phyloP scores from a whole-genome alignment of 768 basidiomycete species.

The Naganishia vishniacii region DNA sequence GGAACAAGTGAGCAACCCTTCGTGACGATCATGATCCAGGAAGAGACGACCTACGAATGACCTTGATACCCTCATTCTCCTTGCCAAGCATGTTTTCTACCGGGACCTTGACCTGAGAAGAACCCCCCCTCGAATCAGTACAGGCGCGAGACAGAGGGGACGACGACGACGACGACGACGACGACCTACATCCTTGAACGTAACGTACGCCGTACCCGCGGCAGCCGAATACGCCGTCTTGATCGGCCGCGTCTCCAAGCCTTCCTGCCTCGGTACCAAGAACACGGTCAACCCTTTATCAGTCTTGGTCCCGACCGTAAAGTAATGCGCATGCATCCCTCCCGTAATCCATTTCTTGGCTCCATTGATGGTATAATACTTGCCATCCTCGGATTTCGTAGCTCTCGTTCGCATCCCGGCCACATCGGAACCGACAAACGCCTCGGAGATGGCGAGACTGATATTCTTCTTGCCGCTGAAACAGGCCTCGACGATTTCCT shows the following conservation, averaged over 20 bases:
- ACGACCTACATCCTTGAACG: constrained; percentile 58
- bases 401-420: constrained; percentile 66
- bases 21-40: no score
- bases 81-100: constrained; percentile 78
- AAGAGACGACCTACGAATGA: constrained; percentile 54
- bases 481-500: constrained; percentile 59
- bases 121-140: no score
- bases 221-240: constrained; percentile 83
- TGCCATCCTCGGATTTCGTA: constrained; percentile 72
- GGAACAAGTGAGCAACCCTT: no score
- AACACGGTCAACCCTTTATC: constrained; percentile 74
- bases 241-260: constrained; percentile 76
- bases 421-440: constrained; percentile 73
- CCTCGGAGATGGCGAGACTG: constrained; percentile 80
- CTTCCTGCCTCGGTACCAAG: constrained; percentile 72
- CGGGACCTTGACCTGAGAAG: constrained; percentile 65
- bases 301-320: constrained; percentile 29
- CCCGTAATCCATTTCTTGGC: constrained; percentile 66
- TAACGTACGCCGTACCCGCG: constrained; percentile 77
- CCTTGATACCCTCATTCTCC: constrained; percentile 72
- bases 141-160: no score
- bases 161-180: neutral
- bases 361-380: constrained; percentile 66
- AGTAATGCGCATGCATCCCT: constrained; percentile 49
- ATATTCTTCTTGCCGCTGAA: constrained; percentile 72